Percentiles rank a stretch among this genome's conserved stretches.
Evolutionary conservation across 768 basidiomycete genomes (phyloP).

Genomic region (Hydnum rufescens): DNA sequence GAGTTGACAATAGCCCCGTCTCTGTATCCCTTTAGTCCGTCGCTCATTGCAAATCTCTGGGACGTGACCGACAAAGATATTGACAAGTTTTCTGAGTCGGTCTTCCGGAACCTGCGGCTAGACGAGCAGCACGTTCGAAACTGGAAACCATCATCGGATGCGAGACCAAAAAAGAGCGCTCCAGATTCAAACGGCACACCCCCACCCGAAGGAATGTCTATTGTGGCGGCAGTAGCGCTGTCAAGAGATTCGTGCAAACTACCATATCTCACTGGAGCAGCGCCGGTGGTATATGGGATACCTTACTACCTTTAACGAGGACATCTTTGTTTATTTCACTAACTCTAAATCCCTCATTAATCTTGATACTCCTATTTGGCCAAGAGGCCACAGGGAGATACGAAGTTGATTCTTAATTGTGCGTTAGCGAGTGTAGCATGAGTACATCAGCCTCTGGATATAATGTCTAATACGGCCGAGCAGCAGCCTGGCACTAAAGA

Average conservation of each 20-base stretch:
- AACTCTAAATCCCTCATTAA: too few species aligned
- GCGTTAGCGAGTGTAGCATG: too few species aligned
- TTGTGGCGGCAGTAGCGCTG: conserved; percentile 59
- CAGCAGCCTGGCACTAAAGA: conserved; percentile 13
- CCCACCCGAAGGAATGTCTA: conserved; percentile 17
- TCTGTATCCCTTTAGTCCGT: conserved; percentile 37
- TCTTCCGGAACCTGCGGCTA: conserved; percentile 54
- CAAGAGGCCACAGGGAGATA: too few species aligned
- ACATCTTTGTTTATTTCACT: not conserved
- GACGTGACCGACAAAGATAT: conserved; percentile 97
- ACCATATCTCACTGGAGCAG: conserved; percentile 85
- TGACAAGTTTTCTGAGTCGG: conserved; percentile 73
- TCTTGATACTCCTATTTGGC: too few species aligned
- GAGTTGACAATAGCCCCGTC: not conserved
- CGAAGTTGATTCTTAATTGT: too few species aligned
- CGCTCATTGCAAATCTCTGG: conserved; percentile 89
- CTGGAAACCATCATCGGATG: not conserved
- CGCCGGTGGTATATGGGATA: conserved; percentile 87
- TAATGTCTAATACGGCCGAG: conserved; percentile 12
- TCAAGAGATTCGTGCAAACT: conserved; percentile 72
- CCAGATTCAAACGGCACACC: not conserved
- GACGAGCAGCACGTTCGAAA: conserved; percentile 12
- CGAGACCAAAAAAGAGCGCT: conserved; percentile 11
- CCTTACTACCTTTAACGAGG: conserved; percentile 53
- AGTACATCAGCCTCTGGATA: too few species aligned